Conservation (phyloP, 2,329 filamentous ascomycete species). For the Mariannaea elegans region DNA sequence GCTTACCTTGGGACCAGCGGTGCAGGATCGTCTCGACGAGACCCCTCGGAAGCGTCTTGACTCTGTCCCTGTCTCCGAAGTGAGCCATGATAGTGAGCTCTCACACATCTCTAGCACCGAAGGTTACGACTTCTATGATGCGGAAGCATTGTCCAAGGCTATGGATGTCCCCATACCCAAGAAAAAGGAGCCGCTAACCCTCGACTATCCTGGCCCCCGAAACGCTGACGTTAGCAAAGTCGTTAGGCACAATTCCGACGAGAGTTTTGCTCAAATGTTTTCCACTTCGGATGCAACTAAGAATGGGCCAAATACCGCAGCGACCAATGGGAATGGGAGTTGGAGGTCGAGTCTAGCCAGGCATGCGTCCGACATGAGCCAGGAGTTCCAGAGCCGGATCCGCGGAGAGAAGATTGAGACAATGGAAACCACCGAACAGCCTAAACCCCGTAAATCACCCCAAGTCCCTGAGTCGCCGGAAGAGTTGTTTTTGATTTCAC, state of each 20-base stretch:
- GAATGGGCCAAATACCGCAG: constrained; percentile 23
- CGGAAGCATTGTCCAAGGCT: constrained; percentile 61
- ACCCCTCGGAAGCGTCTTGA: constrained; percentile 57
- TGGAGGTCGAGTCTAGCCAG: constrained; percentile 42
- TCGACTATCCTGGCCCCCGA: constrained; percentile 44
- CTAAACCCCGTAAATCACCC: constrained; percentile 10
- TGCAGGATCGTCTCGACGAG: constrained; percentile 47
- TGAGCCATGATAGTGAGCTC: constrained; percentile 58
- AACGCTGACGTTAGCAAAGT: constrained; percentile 38
- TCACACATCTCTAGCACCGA: constrained; percentile 63
- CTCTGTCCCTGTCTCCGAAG: constrained; percentile 60
- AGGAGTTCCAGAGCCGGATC: constrained; percentile 57
- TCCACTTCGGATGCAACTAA: constrained; percentile 62
- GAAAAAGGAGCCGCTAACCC: constrained; percentile 48
- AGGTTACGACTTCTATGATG: constrained; percentile 73
- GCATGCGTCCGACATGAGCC: constrained; percentile 42
- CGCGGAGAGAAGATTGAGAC: constrained; percentile 51
- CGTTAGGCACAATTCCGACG: constrained; percentile 63
- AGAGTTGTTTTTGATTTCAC: constrained; percentile 56
- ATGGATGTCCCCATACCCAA: constrained; percentile 61
- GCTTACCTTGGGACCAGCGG: constrained; percentile 60
- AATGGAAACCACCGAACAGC: constrained; percentile 11
- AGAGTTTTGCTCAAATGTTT: constrained; percentile 67
- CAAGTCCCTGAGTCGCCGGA: constrained; percentile 45
- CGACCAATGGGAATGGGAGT: constrained; percentile 24